These are phyloP conservation scores for Fraxinus americana DNA, from an alignment of 257 asterid genomes.

Conservation along the genomic window DNA sequence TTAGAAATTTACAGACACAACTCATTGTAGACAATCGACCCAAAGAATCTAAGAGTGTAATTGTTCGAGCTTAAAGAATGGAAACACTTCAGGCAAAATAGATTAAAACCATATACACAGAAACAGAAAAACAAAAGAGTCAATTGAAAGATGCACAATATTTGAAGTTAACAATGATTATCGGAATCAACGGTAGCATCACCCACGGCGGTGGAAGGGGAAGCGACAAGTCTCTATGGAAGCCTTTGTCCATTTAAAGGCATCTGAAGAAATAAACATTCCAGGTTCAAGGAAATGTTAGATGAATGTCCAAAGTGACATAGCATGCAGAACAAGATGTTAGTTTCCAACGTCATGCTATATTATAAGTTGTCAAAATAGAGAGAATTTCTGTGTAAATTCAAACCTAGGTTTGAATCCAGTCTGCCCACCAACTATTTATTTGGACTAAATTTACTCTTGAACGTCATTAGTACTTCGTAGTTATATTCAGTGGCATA, in stretches of 20 bases:
- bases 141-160: too few species aligned
- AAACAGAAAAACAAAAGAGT: too few species aligned
- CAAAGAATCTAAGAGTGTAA: too few species aligned
- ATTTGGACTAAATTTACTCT: not conserved
- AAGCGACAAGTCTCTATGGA: slow-evolving; percentile 3
- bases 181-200: too few species aligned
- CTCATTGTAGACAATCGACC: too few species aligned
- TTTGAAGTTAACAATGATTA: too few species aligned
- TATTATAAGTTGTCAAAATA: slow-evolving; percentile 3
- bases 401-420: not conserved
- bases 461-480: not conserved
- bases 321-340: not conserved
- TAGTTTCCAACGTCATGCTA: slow-evolving; percentile 1
- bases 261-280: not conserved
- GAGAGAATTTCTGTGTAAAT: not conserved
- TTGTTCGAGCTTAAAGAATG: too few species aligned
- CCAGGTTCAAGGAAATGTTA: not conserved
- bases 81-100: too few species aligned
- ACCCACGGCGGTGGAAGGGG: too few species aligned
- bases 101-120: too few species aligned
- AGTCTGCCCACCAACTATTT: not conserved
- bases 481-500: slow-evolving; percentile 11
- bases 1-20: too few species aligned
- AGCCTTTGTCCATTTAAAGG: not conserved
- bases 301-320: slow-evolving; percentile 14